Base-by-base conservation (phyloP, 441 rosid genomes). In the Pelargonium hybrid region DNA sequence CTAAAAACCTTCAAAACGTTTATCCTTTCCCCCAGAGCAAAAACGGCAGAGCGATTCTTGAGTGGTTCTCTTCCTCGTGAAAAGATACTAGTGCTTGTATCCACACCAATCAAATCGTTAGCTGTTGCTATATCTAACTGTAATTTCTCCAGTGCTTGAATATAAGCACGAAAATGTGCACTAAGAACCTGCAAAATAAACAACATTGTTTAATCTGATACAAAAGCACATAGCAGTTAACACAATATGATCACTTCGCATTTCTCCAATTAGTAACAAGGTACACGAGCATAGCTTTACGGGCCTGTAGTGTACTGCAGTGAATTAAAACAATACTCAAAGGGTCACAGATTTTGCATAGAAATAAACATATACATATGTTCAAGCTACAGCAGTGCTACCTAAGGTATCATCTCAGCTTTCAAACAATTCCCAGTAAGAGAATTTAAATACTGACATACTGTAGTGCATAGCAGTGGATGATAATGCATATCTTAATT, bases 151-250 rank as follows among this genome's bases (percentile, higher is more conserved):
- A 90, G 76, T 13, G 97, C 99, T 86, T 89, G 96, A 82, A 92
- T 95, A 83, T 92, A 95, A 75, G 98, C 95, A 80, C 95, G 95
- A 73, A 95, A 92, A 87, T 92, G 97, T 66, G 98, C 96, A 85
- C 99, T 92, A 72, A 95, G 79, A 74, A 95, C 99, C 99, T 95
- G 96, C 66, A 84, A 78, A 77, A 39, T 56, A 69, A 66, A 68
- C 45, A 5, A 25, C 54, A 34, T 63, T 65, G n/a, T 67, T 21
- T 66, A 68, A 62, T 61, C 52, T 34, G 45, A 59, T 18, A 43
- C 41, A 75, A 10, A 70, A 2, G 20, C 17, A 31, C 23, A 70
- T 1, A 3, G 11, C 1, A 61, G 34, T 7, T 5, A 15, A 5
- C 63, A 67, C 50, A 66, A 5, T 17, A 71, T 48, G 8, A 65